Conservation (phyloP, 1,284 basidiomycete genomes). For the Sporisorium reilianum region DNA sequence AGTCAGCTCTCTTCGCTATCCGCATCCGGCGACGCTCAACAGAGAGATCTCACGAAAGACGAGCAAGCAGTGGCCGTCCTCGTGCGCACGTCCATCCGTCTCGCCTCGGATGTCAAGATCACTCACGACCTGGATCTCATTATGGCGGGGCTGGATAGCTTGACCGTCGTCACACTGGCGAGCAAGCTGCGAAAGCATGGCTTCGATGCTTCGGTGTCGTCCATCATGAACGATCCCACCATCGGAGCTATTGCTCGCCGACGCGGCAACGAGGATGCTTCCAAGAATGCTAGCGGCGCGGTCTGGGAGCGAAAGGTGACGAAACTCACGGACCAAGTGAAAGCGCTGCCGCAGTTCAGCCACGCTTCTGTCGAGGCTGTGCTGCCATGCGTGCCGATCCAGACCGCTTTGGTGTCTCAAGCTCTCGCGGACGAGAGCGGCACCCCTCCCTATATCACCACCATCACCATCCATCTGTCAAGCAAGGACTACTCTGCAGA, state of each 20-base stretch:
- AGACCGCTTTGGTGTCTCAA: conserved; percentile 55
- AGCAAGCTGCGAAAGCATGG: conserved; percentile 46
- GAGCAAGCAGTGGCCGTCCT: conserved; percentile 44
- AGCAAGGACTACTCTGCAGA: conserved; percentile 7
- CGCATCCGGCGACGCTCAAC: not conserved
- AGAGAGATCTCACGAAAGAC: conserved; percentile 23
- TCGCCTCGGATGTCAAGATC: conserved; percentile 18
- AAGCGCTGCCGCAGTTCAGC: conserved; percentile 14
- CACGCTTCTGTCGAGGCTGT: conserved; percentile 13
- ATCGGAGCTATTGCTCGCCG: conserved; percentile 47
- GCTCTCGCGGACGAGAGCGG: conserved; percentile 27
- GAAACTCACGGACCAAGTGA: conserved; percentile 19
- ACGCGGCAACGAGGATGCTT: not conserved
- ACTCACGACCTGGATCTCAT: conserved; percentile 44
- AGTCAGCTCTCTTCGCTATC: conserved; percentile 5
- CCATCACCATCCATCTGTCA: conserved; percentile 29
- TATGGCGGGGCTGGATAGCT: conserved; percentile 61
- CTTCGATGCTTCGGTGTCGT: conserved; percentile 33
- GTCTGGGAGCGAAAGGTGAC: conserved; percentile 19
- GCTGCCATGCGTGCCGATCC: conserved; percentile 59
- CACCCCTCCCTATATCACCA: conserved; percentile 57
- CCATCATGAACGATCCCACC: conserved; percentile 51
- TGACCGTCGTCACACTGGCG: conserved; percentile 57
- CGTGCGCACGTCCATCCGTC: conserved; percentile 21
- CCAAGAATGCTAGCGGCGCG: not conserved